These are phyloP conservation scores for Coniferiporia sulphurascens DNA, from an alignment of 1,284 basidiomycete species.

Conservation along the genomic window DNA sequence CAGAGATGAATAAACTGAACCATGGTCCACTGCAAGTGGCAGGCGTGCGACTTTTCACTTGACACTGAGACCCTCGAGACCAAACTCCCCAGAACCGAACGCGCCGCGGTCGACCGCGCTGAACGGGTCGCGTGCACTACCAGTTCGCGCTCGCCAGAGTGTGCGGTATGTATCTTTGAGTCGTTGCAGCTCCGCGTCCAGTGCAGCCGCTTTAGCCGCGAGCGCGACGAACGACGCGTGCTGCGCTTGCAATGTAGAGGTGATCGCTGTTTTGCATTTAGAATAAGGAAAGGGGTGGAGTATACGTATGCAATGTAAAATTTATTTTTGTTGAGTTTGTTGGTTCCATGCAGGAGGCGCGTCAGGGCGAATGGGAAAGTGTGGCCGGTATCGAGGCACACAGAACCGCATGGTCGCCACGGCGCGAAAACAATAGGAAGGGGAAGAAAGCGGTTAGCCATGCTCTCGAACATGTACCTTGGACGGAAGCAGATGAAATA, in stretches of 20 bases:
- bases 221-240: constrained; percentile 68
- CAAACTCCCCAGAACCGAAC: constrained; percentile 36
- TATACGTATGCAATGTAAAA: background rate
- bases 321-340: background rate
- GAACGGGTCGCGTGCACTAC: constrained; percentile 71
- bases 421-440: background rate
- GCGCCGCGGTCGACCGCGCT: constrained; percentile 53
- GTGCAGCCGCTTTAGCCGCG: constrained; percentile 62
- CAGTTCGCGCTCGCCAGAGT: constrained; percentile 64
- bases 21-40: background rate
- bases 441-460: background rate
- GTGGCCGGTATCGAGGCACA: background rate
- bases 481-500: background rate
- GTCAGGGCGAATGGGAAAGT: background rate
- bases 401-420: background rate
- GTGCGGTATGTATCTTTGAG: constrained; percentile 62
- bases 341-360: background rate
- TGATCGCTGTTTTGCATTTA: constrained; percentile 45
- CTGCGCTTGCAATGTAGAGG: constrained; percentile 69
- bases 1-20: background rate
- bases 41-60: background rate
- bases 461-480: background rate
- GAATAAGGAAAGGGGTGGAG: background rate
- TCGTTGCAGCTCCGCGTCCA: constrained; percentile 67
- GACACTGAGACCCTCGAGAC: constrained; percentile 17